Percentiles rank a stretch among this genome's conserved stretches.
Conservation (phyloP, 805 yeast genomes). For the Isabelozyma gotoi region DNA sequence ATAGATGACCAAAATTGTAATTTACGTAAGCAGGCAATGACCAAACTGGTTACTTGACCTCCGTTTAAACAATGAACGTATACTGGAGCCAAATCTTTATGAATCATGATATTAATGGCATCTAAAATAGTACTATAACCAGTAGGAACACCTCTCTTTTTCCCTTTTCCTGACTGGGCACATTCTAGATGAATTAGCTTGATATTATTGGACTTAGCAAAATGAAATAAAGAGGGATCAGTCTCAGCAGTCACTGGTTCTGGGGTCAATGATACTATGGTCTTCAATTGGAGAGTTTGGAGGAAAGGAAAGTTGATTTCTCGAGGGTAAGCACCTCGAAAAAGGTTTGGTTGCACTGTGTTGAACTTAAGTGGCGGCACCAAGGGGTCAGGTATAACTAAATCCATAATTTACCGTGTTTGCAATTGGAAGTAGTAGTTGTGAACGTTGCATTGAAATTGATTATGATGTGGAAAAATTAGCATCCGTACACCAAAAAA, state of each 20-base stretch:
- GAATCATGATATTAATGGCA: constrained; percentile 62
- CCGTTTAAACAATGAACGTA: constrained; percentile 90
- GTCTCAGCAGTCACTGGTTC: constrained; percentile 57
- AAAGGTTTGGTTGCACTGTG: constrained; percentile 65
- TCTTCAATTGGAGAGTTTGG: constrained; percentile 59
- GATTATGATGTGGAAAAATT: neutral
- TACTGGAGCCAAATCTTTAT: constrained; percentile 62
- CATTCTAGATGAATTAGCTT: constrained; percentile 65
- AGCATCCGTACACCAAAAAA: neutral
- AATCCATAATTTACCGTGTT: neutral
- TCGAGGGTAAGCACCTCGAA: constrained; percentile 87
- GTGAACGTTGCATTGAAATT: no score
- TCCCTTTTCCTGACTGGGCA: constrained; percentile 68
- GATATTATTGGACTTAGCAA: constrained; percentile 57
- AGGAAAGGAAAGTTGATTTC: constrained; percentile 70
- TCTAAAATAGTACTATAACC: constrained; percentile 60
- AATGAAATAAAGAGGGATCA: constrained; percentile 51
- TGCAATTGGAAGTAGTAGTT: no score
- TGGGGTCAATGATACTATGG: constrained; percentile 80
- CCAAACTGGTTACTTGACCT: constrained; percentile 79
- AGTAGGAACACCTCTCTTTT: constrained; percentile 81
- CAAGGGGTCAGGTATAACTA: constrained; percentile 21
- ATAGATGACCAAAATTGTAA: constrained; percentile 86
- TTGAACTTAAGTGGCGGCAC: constrained; percentile 83
- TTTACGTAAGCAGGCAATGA: constrained; percentile 83